Percentiles rank a stretch among this genome's conserved stretches.
Evolutionary conservation across 495 filamentous ascomycete genomes (phyloP).

Genomic region (Penicillium silybi): DNA sequence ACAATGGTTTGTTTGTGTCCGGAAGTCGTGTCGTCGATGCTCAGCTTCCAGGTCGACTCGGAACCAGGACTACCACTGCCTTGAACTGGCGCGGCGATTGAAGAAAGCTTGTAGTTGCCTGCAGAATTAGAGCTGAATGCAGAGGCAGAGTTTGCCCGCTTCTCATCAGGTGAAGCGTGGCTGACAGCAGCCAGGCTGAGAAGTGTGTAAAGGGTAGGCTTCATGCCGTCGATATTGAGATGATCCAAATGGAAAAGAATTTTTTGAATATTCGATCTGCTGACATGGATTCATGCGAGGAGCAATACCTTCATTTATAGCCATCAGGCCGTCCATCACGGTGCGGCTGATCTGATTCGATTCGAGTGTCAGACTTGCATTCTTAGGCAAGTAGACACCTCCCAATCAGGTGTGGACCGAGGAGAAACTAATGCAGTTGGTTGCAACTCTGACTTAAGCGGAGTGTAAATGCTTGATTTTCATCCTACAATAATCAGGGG

Average conservation of each 20-base stretch:
- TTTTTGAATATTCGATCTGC: background rate
- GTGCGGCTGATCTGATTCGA: background rate
- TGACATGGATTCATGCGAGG: background rate
- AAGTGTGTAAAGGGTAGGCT: background rate
- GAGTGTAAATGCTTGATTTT: background rate
- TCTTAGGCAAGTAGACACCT: background rate
- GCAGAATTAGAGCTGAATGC: constrained; percentile 45
- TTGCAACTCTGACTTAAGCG: background rate
- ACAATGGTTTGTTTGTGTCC: constrained; percentile 48
- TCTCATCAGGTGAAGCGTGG: constrained; percentile 9
- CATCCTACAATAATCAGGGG: background rate
- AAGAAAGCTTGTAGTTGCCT: constrained; percentile 41
- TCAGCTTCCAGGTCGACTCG: constrained; percentile 45
- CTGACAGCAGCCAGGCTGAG: constrained; percentile 11
- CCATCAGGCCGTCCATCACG: background rate
- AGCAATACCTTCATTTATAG: background rate
- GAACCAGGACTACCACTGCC: constrained; percentile 38
- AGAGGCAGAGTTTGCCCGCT: constrained; percentile 21
- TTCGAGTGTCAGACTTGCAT: background rate
- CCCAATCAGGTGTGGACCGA: background rate
- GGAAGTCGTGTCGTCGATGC: constrained; percentile 43
- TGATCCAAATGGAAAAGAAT: background rate
- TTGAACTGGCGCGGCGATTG: constrained; percentile 38
- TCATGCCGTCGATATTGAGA: background rate
- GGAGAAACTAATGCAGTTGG: background rate